phyloP scores from a whole-genome alignment of 371 early-diverging fungal genomes.

The Smittium culicis region DNA sequence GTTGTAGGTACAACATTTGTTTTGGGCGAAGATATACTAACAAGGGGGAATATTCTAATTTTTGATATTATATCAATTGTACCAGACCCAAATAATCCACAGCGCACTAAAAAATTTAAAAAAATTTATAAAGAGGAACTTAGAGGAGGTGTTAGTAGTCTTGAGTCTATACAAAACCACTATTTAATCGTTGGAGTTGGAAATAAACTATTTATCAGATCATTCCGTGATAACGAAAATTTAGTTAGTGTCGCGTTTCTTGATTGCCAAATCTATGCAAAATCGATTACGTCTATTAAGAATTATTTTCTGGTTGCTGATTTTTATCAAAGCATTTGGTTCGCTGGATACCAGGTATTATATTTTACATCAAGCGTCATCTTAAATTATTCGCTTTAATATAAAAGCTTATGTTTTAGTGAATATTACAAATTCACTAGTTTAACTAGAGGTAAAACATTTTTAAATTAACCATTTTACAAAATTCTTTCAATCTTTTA shows the following conservation, averaged over 20 bases:
- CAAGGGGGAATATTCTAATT: constrained; percentile 79
- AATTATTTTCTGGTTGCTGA: constrained; percentile 89
- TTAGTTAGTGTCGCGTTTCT: constrained; percentile 91
- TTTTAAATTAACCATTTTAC: neutral
- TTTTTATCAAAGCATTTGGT: constrained; percentile 79
- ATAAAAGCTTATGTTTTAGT: too few relatives aligned
- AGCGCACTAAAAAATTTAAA: constrained; percentile 88
- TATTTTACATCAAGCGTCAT: too few relatives aligned
- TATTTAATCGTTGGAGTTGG: constrained; percentile 74
- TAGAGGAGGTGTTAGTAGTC: constrained; percentile 85
- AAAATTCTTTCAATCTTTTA: constrained; percentile 21
- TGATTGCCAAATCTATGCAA: constrained; percentile 86
- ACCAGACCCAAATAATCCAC: constrained; percentile 87
- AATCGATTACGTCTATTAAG: constrained; percentile 67
- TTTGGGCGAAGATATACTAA: constrained; percentile 84
- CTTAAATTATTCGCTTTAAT: too few relatives aligned
- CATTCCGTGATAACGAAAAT: constrained; percentile 77
- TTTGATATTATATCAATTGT: constrained; percentile 96
- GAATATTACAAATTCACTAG: too few relatives aligned
- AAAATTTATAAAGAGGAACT: constrained; percentile 70
- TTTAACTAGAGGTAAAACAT: too few relatives aligned
- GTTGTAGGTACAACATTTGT: constrained; percentile 82
- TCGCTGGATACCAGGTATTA: constrained; percentile 92
- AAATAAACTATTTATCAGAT: constrained; percentile 77
- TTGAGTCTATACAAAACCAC: constrained; percentile 76